Evolutionary conservation across 2,329 filamentous ascomycete genomes (phyloP).

Genomic region (Cadophora sp.): DNA sequence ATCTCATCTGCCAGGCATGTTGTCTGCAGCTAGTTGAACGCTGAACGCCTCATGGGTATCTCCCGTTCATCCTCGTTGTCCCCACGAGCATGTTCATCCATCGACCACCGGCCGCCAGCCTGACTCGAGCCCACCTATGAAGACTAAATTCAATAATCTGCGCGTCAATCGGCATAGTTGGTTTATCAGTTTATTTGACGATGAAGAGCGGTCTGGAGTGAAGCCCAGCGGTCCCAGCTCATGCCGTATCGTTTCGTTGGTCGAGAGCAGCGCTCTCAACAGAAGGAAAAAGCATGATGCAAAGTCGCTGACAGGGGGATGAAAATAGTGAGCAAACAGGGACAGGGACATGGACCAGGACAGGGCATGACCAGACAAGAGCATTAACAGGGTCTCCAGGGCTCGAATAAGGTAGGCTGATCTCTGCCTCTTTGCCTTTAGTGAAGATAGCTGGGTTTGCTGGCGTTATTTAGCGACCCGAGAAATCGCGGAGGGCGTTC

Average conservation of each 20-base stretch:
- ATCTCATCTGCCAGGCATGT: not conserved
- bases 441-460: slow-evolving; percentile 10
- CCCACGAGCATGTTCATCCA: slow-evolving; percentile 8
- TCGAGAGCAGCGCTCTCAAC: not conserved
- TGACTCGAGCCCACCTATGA: not conserved
- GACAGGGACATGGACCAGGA: not conserved
- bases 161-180: not conserved
- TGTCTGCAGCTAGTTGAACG: not conserved
- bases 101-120: not conserved
- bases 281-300: slow-evolving; percentile 9
- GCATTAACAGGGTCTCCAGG: slow-evolving; percentile 10
- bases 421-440: slow-evolving; percentile 28
- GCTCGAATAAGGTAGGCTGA: slow-evolving; percentile 36
- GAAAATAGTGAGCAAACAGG: not conserved
- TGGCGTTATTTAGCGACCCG: slow-evolving; percentile 15
- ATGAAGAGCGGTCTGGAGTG: slow-evolving; percentile 10
- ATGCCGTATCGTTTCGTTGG: slow-evolving; percentile 7
- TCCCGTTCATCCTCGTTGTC: not conserved
- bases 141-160: not conserved
- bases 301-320: not conserved
- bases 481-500: slow-evolving; percentile 12
- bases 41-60: slow-evolving; percentile 13
- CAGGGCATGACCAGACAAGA: slow-evolving; percentile 10
- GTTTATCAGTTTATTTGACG: not conserved
- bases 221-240: not conserved